Evolutionary conservation across 108 stramenopile species (phyloP).

Genomic region (Parmales sp.): DNA sequence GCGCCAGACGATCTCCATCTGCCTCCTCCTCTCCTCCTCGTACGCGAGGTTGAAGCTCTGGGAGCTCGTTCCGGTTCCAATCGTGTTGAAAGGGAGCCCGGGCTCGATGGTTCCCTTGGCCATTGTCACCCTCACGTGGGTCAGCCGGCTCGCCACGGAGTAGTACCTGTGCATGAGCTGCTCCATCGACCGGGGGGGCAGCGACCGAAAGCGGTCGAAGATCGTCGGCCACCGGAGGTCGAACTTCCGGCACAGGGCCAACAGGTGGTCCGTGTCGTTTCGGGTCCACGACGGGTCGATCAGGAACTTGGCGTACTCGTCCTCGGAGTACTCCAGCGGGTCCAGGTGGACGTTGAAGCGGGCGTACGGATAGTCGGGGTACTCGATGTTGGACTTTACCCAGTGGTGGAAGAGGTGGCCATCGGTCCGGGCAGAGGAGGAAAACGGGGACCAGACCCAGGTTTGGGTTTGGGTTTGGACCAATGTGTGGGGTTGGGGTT

Average conservation of each 20-base stretch:
- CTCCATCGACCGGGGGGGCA: conserved; percentile 47
- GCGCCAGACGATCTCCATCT: conserved; percentile 62
- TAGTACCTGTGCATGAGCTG: conserved; percentile 87
- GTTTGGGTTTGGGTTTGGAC: background rate
- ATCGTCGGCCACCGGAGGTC: conserved; percentile 92
- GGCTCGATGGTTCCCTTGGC: conserved; percentile 30
- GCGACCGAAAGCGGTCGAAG: conserved; percentile 42
- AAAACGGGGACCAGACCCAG: conserved; percentile 74
- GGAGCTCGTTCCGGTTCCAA: conserved; percentile 53
- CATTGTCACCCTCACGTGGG: conserved; percentile 28
- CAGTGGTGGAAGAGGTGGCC: conserved; percentile 56
- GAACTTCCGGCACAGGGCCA: conserved; percentile 56
- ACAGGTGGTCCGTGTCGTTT: conserved; percentile 77
- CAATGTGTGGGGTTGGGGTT: background rate
- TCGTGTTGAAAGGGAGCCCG: conserved; percentile 19
- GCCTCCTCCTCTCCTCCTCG: conserved; percentile 57
- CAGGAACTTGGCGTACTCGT: conserved; percentile 33
- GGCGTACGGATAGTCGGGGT: conserved; percentile 87
- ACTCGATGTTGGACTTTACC: conserved; percentile 67
- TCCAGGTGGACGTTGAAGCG: conserved; percentile 78
- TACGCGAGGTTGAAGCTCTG: conserved; percentile 52
- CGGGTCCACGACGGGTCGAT: conserved; percentile 52
- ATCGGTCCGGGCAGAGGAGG: conserved; percentile 59
- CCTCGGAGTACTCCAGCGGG: conserved; percentile 55
- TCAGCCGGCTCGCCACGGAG: conserved; percentile 53